Evolutionary conservation across 2,329 filamentous ascomycete species (phyloP).

Genomic region (Diaporthe sp.): DNA sequence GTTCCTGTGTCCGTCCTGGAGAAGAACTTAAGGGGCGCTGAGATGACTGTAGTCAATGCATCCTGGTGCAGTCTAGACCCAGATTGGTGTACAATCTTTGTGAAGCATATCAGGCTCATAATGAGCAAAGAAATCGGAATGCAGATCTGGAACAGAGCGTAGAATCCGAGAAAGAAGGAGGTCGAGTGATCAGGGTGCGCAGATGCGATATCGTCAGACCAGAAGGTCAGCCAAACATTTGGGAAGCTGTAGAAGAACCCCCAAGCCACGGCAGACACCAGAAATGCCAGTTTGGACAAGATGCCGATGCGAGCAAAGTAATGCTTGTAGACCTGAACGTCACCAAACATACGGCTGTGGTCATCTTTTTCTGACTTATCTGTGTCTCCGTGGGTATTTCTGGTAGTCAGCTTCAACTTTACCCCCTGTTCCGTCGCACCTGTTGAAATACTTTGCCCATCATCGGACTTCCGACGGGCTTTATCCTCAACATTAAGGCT

Average conservation of each 20-base stretch:
- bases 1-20: conserved; percentile 40
- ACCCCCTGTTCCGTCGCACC: neutral
- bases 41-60: conserved; percentile 46
- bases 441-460: conserved; percentile 36
- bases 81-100: neutral
- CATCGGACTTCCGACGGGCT: neutral
- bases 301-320: conserved; percentile 44
- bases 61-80: conserved; percentile 37
- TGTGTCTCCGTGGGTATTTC: too few relatives aligned
- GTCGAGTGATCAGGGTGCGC: neutral
- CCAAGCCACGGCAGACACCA: conserved; percentile 33
- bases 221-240: conserved; percentile 43
- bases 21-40: conserved; percentile 42
- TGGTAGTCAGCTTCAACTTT: neutral
- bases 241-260: conserved; percentile 45
- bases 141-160: neutral
- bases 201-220: conserved; percentile 1
- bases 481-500: conserved; percentile 46
- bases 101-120: neutral
- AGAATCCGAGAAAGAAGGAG: neutral
- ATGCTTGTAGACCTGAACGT: conserved; percentile 46
- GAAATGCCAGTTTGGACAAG: conserved; percentile 35
- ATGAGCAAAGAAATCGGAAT: neutral
- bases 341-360: conserved; percentile 2
- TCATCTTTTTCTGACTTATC: neutral